Percentiles rank a stretch among this genome's conserved stretches.
Evolutionary conservation across 371 early-diverging fungal genomes (phyloP).

Genomic region (Rhizopus arrhizus): DNA sequence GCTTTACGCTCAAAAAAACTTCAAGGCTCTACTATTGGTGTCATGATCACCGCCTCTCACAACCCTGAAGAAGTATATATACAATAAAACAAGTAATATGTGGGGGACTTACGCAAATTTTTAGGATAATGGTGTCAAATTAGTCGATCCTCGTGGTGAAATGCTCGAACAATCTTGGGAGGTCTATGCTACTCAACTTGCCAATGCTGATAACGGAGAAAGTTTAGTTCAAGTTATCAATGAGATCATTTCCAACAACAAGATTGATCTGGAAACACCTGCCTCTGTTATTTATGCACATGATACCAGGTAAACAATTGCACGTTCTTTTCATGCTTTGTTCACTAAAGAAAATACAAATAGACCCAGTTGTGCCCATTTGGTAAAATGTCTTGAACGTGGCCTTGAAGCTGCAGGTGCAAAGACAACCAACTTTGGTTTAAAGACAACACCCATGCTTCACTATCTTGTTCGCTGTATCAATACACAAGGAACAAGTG

Average conservation of each 20-base stretch:
- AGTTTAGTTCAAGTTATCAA: conserved; percentile 66
- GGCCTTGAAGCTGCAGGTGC: conserved; percentile 81
- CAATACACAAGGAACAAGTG: conserved; percentile 75
- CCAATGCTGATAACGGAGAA: conserved; percentile 84
- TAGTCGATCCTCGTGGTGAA: conserved; percentile 98
- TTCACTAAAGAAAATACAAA: not conserved
- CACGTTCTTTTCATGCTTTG: no score
- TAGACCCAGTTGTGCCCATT: conserved; percentile 83
- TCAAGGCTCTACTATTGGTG: conserved; percentile 90
- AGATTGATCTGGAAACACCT: conserved; percentile 71
- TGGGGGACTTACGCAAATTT: not conserved
- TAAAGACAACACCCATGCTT: conserved; percentile 96
- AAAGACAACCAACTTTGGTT: conserved; percentile 78
- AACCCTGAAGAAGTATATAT: conserved; percentile 83
- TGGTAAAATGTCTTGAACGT: conserved; percentile 79
- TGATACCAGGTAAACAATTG: conserved; percentile 82
- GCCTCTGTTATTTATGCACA: conserved; percentile 82
- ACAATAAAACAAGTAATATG: no score
- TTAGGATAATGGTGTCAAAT: conserved; percentile 99
- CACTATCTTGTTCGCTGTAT: conserved; percentile 94
- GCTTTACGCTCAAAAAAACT: conserved; percentile 88
- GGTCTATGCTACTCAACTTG: conserved; percentile 84
- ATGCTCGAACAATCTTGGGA: conserved; percentile 99
- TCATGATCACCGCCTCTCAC: conserved; percentile 99
- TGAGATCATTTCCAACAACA: conserved; percentile 65